These are phyloP conservation scores for Chondrostereum purpureum DNA, from an alignment of 1,284 basidiomycete genomes.

Conservation along the genomic window DNA sequence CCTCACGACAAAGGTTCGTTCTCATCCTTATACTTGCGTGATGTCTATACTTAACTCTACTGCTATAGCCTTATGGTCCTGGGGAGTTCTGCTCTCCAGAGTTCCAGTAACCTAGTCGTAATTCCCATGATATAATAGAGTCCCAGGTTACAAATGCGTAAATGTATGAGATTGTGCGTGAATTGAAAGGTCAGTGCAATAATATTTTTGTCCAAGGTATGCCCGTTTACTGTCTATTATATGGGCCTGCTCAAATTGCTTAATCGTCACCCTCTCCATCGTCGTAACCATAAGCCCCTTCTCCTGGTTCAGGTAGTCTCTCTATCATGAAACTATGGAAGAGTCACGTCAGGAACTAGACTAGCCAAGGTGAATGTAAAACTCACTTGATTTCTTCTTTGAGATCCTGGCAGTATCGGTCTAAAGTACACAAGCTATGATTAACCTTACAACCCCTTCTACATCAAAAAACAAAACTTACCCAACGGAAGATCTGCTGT, in stretches of 20 bases:
- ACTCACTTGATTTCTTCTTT: conserved; percentile 78
- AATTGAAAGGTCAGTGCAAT: too few species aligned
- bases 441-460: too few species aligned
- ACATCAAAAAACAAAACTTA: conserved; percentile 28
- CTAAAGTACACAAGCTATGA: too few species aligned
- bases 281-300: conserved; percentile 58
- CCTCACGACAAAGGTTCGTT: conserved; percentile 62
- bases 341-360: conserved; percentile 10
- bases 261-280: conserved; percentile 75
- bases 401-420: conserved; percentile 79
- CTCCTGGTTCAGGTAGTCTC: conserved; percentile 70
- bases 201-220: too few species aligned
- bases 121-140: conserved; percentile 7
- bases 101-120: conserved; percentile 55
- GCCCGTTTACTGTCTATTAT: neutral
- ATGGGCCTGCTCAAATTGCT: conserved; percentile 14
- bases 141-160: conserved; percentile 2
- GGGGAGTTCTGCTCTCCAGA: conserved; percentile 86
- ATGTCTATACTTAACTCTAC: conserved; percentile 13
- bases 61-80: conserved; percentile 84
- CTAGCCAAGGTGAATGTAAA: too few species aligned
- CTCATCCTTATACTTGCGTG: neutral
- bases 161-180: conserved; percentile 3
- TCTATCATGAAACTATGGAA: conserved; percentile 64
- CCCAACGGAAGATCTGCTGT: conserved; percentile 64